Evolutionary conservation across 352 stramenopile genomes (phyloP).

Genomic region (Phytophthora pisi): DNA sequence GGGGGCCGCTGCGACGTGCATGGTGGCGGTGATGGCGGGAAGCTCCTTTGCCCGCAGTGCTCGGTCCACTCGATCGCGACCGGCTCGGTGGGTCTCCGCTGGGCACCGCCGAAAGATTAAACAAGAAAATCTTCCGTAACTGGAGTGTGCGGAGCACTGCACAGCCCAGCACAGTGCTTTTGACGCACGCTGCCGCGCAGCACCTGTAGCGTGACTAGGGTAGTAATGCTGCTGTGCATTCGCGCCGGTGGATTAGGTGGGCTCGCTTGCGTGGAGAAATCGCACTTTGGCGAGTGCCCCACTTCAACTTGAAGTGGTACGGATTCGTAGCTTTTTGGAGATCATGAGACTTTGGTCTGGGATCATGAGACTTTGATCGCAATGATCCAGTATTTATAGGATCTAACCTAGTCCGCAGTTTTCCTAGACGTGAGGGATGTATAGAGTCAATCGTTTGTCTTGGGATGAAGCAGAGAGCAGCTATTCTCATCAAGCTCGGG

Average conservation of each 20-base stretch:
- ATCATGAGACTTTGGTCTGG: background rate
- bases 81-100: constrained; percentile 16
- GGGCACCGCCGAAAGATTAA: background rate
- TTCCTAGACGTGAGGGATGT: background rate
- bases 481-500: constrained; percentile 1
- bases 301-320: constrained; percentile 2
- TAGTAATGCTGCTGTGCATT: background rate
- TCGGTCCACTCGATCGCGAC: constrained; percentile 7
- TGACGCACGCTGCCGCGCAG: constrained; percentile 4
- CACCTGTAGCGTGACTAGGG: background rate
- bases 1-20: constrained; percentile 10
- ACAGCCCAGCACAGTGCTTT: constrained; percentile 1
- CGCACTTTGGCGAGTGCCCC: background rate
- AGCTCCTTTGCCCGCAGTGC: constrained; percentile 5
- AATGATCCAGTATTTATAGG: background rate
- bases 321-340: background rate
- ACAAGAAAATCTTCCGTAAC: constrained; percentile 6
- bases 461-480: background rate
- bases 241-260: background rate
- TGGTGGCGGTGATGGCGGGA: background rate
- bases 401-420: background rate
- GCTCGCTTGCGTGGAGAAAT: background rate
- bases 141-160: background rate
- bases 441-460: background rate
- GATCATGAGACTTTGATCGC: background rate